Conservation (phyloP, 2,329 filamentous ascomycete genomes). For the Alternaria sp. region DNA sequence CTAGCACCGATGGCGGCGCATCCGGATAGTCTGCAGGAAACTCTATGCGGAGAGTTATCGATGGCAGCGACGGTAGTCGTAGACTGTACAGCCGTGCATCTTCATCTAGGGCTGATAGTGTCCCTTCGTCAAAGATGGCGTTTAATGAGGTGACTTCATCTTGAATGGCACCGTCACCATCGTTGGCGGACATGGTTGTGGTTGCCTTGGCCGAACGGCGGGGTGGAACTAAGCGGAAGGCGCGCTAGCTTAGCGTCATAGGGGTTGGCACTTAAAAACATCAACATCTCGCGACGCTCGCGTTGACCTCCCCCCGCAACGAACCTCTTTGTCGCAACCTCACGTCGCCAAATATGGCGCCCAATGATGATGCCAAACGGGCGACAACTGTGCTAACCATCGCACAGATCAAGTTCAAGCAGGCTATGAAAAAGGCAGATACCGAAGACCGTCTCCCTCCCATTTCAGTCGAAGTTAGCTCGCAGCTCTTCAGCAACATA, state of each 20-base stretch:
- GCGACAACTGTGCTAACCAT: slow-evolving; percentile 37
- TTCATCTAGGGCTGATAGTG: slow-evolving; percentile 56
- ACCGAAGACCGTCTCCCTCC: slow-evolving; percentile 28
- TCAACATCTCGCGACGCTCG: slow-evolving; percentile 7
- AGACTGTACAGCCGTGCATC: slow-evolving; percentile 58
- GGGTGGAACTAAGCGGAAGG: slow-evolving; percentile 20
- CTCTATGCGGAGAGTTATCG: slow-evolving; percentile 63
- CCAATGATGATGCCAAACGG: slow-evolving; percentile 34
- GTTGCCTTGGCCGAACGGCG: slow-evolving; percentile 24
- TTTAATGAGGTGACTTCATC: slow-evolving; percentile 85
- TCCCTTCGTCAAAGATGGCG: slow-evolving; percentile 79
- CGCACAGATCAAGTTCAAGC: slow-evolving; percentile 43
- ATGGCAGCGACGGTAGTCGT: slow-evolving; percentile 70
- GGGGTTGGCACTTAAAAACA: slow-evolving; percentile 20
- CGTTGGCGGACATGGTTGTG: slow-evolving; percentile 41
- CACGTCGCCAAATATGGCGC: slow-evolving; percentile 29
- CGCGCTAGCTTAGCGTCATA: slow-evolving; percentile 22
- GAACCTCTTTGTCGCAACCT: slow-evolving; percentile 15
- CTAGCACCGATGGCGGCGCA: slow-evolving; percentile 74
- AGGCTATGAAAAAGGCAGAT: slow-evolving; percentile 37
- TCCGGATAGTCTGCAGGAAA: slow-evolving; percentile 81
- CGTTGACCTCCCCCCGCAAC: slow-evolving; percentile 7
- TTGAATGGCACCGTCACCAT: slow-evolving; percentile 57
- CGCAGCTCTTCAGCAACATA: slow-evolving; percentile 36
- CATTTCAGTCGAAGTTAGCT: slow-evolving; percentile 34